A percentile compares a stretch with the other conserved stretches of the same genome.
Conservation (phyloP, 129 eudicot species). For the Helichrysum umbraculigerum region DNA sequence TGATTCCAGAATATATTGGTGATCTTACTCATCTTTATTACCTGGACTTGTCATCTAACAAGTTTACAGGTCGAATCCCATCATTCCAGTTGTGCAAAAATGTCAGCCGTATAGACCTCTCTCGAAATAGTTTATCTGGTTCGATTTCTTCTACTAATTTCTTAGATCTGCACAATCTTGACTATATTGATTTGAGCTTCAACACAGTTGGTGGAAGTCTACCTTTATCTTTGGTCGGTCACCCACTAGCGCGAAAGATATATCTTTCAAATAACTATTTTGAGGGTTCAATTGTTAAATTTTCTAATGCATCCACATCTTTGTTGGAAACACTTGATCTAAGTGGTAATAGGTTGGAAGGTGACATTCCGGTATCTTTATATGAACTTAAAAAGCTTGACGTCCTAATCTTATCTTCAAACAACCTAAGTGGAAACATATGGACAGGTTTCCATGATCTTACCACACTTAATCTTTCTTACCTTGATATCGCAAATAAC, state of each 20-base stretch:
- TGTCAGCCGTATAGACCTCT: background rate
- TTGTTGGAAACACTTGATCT: background rate
- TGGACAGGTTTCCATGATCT: too few species aligned
- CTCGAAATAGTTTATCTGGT: background rate
- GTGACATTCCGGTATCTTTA: background rate
- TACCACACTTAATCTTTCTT: slow-evolving; percentile 15
- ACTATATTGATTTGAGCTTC: background rate
- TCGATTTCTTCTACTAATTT: background rate
- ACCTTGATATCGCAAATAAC: slow-evolving; percentile 29
- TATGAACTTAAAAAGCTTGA: too few species aligned
- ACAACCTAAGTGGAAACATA: too few species aligned
- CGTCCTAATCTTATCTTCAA: too few species aligned
- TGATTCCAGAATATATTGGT: background rate
- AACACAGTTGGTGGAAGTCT: background rate
- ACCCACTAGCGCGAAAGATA: background rate
- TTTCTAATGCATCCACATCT: background rate
- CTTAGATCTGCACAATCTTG: background rate
- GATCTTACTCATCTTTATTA: background rate
- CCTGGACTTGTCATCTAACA: background rate
- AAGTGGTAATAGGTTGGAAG: background rate
- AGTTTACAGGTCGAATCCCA: background rate
- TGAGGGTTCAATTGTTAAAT: background rate
- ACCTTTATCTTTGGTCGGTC: background rate
- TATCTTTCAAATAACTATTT: background rate
- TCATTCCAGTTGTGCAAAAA: background rate